A percentile compares a stretch with the other conserved stretches of the same genome.
These are phyloP conservation scores for Chaetomium fimeti DNA, from an alignment of 495 filamentous ascomycete genomes.

Conservation along the genomic window DNA sequence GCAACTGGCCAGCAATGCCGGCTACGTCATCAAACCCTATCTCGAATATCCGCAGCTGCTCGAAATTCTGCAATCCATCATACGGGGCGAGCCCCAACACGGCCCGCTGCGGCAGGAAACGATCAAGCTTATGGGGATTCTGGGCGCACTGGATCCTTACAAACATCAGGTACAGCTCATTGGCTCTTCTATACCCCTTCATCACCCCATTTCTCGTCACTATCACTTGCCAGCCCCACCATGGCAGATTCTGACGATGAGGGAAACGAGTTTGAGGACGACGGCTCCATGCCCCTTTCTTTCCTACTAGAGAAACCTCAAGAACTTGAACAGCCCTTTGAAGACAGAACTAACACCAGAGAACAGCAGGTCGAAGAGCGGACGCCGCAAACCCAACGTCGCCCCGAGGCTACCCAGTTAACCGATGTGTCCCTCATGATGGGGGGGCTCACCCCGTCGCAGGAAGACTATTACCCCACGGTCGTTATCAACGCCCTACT, in stretches of 20 bases:
- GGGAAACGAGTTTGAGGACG: constrained; percentile 4
- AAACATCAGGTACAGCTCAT: constrained; percentile 69
- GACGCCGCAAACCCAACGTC: constrained; percentile 60
- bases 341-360: constrained; percentile 40
- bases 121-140: constrained; percentile 90
- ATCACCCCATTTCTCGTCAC: constrained; percentile 15
- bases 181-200: constrained; percentile 20
- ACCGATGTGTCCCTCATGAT: constrained; percentile 98
- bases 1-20: constrained; percentile 87
- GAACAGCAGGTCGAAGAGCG: constrained; percentile 57
- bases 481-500: constrained; percentile 95
- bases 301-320: background rate
- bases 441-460: constrained; percentile 92
- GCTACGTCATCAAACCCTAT: constrained; percentile 97
- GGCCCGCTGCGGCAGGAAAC: constrained; percentile 85
- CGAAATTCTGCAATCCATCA: constrained; percentile 87
- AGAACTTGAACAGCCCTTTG: constrained; percentile 49
- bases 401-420: constrained; percentile 61
- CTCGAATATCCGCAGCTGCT: constrained; percentile 90
- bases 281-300: background rate
- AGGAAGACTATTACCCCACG: constrained; percentile 97
- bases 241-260: constrained; percentile 24
- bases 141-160: constrained; percentile 96
- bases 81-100: constrained; percentile 78
- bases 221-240: constrained; percentile 18